Evolutionary conservation across 2,329 filamentous ascomycete species (phyloP), one percentile per base, ranked within the genome.

Genomic region (Tolypocladium guangdongense): DNA sequence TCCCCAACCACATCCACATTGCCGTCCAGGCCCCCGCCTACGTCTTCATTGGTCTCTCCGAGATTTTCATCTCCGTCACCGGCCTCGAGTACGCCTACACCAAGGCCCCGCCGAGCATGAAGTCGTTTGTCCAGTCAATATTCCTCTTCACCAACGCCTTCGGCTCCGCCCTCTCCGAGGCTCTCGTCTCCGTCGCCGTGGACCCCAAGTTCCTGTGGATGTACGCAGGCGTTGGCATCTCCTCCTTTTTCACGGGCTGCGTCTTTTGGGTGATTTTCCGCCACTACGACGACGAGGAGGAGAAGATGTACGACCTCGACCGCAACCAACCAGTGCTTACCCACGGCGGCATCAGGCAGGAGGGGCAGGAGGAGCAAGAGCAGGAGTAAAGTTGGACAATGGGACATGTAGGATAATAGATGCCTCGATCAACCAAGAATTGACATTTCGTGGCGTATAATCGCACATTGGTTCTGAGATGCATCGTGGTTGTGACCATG

Each of bases 51-150:
- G 80, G 76, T 22, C 66, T 81, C 16, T 74, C 78, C 0, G 81
- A 85, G 64, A 82, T 84, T 54, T 80, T 84, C 61, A 80, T 80
- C 48, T 84, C 80, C 12, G 82, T 88, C 56, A 86, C 84, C 1
- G 81, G 81, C 56, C 76, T 87, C 12, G 86, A 89, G 65, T 88
- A 88, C 59, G 85, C 84, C 20, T 88, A 83, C 68, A 87, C 83
- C 62, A 87, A 88, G 68, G 85, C 86, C 0, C 85, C 85, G 2
- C 77, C 78, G 43, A 81, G 75, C 64, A 87, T 88, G 83, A 80
- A 83, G 65, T 81, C 78, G 0, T 81, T 81, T 72, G 72, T 81
- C 33, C 76, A 76, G 64, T 75, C 76, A 14, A 62, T 84, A n/a
- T 84, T 80, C 60, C 72, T 83, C 54, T 73, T 84, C 56, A 84